A percentile compares a stretch with the other conserved stretches of the same genome.
These are phyloP conservation scores for Pichia sp. DNA, from an alignment of 1,139 yeast species.

Conservation along the genomic window DNA sequence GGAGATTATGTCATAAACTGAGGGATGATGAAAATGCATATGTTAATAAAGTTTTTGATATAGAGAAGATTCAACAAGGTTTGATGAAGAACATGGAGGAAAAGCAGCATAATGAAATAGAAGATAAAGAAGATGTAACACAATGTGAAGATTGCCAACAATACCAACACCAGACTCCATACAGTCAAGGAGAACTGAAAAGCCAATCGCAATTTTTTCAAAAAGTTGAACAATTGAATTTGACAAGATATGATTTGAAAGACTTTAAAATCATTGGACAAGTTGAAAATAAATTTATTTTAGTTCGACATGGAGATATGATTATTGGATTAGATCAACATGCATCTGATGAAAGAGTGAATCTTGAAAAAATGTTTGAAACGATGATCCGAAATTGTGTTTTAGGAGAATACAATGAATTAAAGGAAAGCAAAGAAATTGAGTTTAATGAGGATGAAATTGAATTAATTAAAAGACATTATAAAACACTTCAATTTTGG, in stretches of 20 bases:
- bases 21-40: neutral
- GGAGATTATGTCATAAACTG: neutral
- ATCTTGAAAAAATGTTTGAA: constrained; percentile 43
- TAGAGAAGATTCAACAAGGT: constrained; percentile 3
- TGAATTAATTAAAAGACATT: constrained; percentile 30
- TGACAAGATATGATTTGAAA: constrained; percentile 16
- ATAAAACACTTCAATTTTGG: constrained; percentile 36
- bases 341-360: constrained; percentile 69
- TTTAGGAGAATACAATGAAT: neutral
- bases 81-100: neutral
- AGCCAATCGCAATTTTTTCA: constrained; percentile 7
- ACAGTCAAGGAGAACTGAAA: constrained; percentile 6
- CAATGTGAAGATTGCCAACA: neutral
- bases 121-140: neutral
- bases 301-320: constrained; percentile 30
- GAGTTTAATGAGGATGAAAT: neutral
- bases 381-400: constrained; percentile 28
- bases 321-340: constrained; percentile 63
- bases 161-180: neutral
- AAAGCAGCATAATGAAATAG: neutral
- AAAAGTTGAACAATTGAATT: constrained; percentile 2
- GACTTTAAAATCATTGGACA: constrained; percentile 39
- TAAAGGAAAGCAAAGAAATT: neutral
- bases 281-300: constrained; percentile 54
- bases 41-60: constrained; percentile 1